A percentile compares a stretch with the other conserved stretches of the same genome.
phyloP scores from a whole-genome alignment of 352 stramenopile species.

The Phytophthora uliginosa region DNA sequence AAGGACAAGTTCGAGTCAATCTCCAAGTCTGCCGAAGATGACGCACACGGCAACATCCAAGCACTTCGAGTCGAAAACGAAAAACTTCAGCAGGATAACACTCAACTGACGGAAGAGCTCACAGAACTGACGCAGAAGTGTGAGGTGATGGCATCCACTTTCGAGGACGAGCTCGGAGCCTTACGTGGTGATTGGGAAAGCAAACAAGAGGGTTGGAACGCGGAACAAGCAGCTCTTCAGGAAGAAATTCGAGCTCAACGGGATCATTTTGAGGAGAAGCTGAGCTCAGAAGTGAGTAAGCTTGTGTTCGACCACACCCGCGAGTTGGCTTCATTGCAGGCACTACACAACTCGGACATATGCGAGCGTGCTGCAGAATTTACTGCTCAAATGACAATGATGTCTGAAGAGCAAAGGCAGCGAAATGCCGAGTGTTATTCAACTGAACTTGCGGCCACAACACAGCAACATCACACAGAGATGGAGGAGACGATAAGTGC shows the following conservation, averaged over 20 bases:
- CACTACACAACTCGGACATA: slow-evolving; percentile 1
- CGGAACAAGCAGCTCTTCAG: slow-evolving; percentile 9
- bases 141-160: slow-evolving; percentile 22
- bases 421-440: slow-evolving; percentile 8
- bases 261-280: slow-evolving; percentile 12
- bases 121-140: slow-evolving; percentile 21
- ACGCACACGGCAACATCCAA: slow-evolving; percentile 19
- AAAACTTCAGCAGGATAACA: slow-evolving; percentile 21
- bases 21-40: slow-evolving; percentile 18
- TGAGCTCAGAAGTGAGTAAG: slow-evolving; percentile 19
- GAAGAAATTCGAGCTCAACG: slow-evolving; percentile 24
- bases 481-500: slow-evolving; percentile 41
- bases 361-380: slow-evolving; percentile 5
- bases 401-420: slow-evolving; percentile 32
- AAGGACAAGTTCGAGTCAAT: slow-evolving; percentile 26
- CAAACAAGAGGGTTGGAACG: slow-evolving; percentile 19
- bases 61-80: slow-evolving; percentile 4
- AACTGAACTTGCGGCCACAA: slow-evolving; percentile 2
- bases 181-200: slow-evolving; percentile 22
- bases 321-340: slow-evolving; percentile 11
- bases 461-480: slow-evolving; percentile 19
- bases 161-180: slow-evolving; percentile 30
- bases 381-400: slow-evolving; percentile 11
- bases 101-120: slow-evolving; percentile 17
- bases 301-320: slow-evolving; percentile 6